A percentile compares a stretch with the other conserved stretches of the same genome.
Conservation (phyloP, 2,329 filamentous ascomycete genomes). For the Sporothrix variecibatus region DNA sequence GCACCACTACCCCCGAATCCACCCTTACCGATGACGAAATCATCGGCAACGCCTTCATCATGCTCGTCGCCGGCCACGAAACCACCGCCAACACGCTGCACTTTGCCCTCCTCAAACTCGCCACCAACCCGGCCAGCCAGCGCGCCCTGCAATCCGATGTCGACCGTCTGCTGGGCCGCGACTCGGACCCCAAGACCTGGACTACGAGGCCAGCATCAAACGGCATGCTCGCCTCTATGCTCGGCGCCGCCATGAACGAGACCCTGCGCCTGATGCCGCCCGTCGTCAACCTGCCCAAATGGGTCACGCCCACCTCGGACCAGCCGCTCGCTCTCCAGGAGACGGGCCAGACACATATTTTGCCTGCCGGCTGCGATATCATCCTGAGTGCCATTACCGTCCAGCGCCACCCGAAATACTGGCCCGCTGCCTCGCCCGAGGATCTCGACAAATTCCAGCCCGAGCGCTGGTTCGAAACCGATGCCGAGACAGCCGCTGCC, state of each 20-base stretch:
- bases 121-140: slow-evolving; percentile 65
- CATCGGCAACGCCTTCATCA: slow-evolving; percentile 70
- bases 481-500: slow-evolving; percentile 28
- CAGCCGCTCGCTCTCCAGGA: slow-evolving; percentile 62
- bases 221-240: slow-evolving; percentile 66
- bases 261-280: slow-evolving; percentile 72
- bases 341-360: slow-evolving; percentile 56
- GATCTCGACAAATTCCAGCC: slow-evolving; percentile 71
- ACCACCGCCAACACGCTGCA: slow-evolving; percentile 76
- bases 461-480: slow-evolving; percentile 66
- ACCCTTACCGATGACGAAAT: slow-evolving; percentile 64
- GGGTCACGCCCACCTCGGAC: slow-evolving; percentile 48
- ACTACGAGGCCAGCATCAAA: slow-evolving; percentile 69
- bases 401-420: slow-evolving; percentile 72
- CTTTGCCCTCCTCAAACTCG: slow-evolving; percentile 69
- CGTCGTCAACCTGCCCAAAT: slow-evolving; percentile 72
- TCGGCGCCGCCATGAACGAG: slow-evolving; percentile 77
- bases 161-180: slow-evolving; percentile 60
- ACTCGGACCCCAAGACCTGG: slow-evolving; percentile 61
- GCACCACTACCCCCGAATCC: slow-evolving; percentile 25
- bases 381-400: slow-evolving; percentile 56
- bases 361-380: slow-evolving; percentile 60
- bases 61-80: slow-evolving; percentile 75
- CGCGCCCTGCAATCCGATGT: slow-evolving; percentile 68
- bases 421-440: slow-evolving; percentile 60